phyloP scores from a whole-genome alignment of 768 basidiomycete species.

The Krasilnikovozyma curviuscula region DNA sequence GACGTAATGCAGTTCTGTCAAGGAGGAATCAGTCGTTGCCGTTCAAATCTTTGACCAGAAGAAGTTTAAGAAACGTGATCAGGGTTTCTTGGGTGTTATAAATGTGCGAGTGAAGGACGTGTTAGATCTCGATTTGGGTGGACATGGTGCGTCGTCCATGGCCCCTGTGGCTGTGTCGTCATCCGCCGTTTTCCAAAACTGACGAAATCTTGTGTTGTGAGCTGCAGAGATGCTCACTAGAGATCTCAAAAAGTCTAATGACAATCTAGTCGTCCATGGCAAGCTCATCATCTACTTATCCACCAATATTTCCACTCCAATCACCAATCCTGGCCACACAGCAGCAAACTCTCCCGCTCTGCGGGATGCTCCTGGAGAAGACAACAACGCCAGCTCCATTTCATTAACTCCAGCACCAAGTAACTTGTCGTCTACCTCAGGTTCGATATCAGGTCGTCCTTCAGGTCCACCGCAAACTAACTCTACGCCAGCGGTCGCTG shows the following conservation, averaged over 20 bases:
- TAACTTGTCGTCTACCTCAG: background rate
- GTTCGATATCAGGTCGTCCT: background rate
- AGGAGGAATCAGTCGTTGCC: conserved; percentile 91
- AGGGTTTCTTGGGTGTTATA: conserved; percentile 94
- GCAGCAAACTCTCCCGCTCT: conserved; percentile 26
- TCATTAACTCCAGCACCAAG: conserved; percentile 14
- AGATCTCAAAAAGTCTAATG: conserved; percentile 97
- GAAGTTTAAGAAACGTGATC: conserved; percentile 96
- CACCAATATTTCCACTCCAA: conserved; percentile 69
- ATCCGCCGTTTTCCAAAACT: background rate
- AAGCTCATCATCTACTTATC: conserved; percentile 93
- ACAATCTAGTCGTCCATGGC: conserved; percentile 91
- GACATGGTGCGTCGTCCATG: conserved; percentile 50
- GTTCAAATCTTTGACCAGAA: conserved; percentile 98
- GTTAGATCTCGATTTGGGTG: conserved; percentile 74
- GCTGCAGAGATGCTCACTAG: conserved; percentile 79
- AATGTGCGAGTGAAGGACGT: conserved; percentile 81
- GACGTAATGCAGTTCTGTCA: conserved; percentile 52
- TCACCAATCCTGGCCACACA: conserved; percentile 54
- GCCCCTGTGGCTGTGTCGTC: background rate
- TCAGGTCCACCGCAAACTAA: background rate
- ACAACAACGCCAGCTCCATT: conserved; percentile 46
- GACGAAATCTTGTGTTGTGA: background rate
- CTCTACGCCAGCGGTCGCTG: background rate
- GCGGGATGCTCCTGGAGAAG: conserved; percentile 37